These are phyloP conservation scores for Cordyceps cicadae DNA, from an alignment of 2,329 filamentous ascomycete species.

Conservation along the genomic window DNA sequence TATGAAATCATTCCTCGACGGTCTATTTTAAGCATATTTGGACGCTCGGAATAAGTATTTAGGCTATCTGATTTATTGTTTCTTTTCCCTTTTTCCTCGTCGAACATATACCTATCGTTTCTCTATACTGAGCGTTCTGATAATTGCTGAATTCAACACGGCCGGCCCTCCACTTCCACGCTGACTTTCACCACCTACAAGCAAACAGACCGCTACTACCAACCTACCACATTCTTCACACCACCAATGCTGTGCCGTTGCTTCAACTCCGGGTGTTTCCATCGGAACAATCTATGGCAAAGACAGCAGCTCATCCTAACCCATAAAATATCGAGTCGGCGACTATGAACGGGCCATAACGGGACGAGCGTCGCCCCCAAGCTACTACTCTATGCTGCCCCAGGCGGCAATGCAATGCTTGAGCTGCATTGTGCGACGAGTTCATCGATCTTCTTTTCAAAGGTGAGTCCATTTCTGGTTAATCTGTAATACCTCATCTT, in stretches of 20 bases:
- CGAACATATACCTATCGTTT: no score
- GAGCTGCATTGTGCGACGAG: constrained; percentile 2
- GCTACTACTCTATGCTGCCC: background rate
- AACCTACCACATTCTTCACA: background rate
- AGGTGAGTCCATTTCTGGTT: background rate
- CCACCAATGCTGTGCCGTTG: background rate
- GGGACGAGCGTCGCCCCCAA: background rate
- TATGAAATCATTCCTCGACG: no score
- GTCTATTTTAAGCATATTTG: no score
- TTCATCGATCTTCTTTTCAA: background rate
- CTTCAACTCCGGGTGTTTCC: background rate
- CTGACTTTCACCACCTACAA: background rate
- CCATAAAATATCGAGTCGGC: background rate
- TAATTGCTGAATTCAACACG: no score
- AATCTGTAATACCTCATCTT: background rate
- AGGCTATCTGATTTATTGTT: no score
- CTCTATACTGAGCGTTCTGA: no score
- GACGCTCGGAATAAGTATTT: no score
- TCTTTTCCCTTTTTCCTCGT: no score
- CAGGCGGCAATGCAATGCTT: background rate
- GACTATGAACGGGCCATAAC: background rate
- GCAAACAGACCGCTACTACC: background rate
- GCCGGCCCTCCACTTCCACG: background rate
- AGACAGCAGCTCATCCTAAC: background rate
- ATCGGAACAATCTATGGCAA: background rate